A percentile compares a stretch with the other conserved stretches of the same genome.
Evolutionary conservation across 345 rosid genomes (phyloP).

Genomic region (Turritis glabra): DNA sequence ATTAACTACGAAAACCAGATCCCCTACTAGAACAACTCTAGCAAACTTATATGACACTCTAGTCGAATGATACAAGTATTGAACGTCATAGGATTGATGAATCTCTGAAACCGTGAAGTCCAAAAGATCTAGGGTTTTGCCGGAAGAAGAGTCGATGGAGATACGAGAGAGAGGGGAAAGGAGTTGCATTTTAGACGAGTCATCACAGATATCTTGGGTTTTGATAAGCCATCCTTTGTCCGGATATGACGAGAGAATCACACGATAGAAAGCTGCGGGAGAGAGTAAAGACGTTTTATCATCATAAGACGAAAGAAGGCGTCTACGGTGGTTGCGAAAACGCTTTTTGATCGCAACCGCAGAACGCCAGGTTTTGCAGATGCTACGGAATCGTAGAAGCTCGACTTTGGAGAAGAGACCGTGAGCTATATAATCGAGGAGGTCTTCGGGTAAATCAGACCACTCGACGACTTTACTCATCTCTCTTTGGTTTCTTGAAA

Average conservation of each 20-base stretch:
- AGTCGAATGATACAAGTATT: rapidly evolving
- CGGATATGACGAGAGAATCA: not conserved
- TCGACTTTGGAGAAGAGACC: conserved; percentile 28
- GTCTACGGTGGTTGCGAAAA: not conserved
- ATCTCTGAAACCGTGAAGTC: conserved; percentile 22
- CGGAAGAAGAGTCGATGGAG: not conserved
- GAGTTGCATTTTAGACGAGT: not conserved
- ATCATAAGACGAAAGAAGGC: not conserved
- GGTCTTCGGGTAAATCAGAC: conserved; percentile 17
- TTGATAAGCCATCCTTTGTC: conserved; percentile 36
- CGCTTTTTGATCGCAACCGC: not conserved
- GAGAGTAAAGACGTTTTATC: not conserved
- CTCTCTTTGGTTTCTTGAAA: not conserved
- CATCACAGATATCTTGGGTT: not conserved
- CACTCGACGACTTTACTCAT: not conserved
- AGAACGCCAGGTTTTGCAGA: conserved; percentile 30
- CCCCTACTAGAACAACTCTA: conserved; percentile 9
- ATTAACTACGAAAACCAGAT: not conserved
- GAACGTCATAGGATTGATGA: conserved; percentile 1
- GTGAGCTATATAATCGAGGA: not conserved
- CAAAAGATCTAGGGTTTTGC: conserved; percentile 24
- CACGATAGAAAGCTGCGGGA: conserved; percentile 25
- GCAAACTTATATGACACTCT: not conserved
- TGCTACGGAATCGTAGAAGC: conserved; percentile 25
- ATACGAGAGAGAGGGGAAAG: conserved; percentile 2